These are phyloP conservation scores for Prunus kanzakura DNA, from an alignment of 306 rosid species.

Conservation along the genomic window DNA sequence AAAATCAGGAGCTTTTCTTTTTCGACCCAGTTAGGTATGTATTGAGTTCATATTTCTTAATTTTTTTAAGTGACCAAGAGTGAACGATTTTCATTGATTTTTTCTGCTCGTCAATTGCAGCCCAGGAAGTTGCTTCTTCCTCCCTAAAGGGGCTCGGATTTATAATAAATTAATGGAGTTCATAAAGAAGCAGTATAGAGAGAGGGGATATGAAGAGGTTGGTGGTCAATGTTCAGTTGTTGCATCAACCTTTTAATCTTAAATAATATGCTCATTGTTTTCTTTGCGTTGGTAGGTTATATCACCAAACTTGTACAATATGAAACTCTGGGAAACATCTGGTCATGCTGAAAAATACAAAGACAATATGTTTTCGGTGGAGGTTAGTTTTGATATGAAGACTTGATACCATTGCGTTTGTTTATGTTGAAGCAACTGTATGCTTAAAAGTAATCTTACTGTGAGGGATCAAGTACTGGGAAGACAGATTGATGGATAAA, in stretches of 20 bases:
- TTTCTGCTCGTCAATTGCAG: slow-evolving; percentile 35
- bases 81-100: background rate
- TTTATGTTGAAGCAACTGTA: background rate
- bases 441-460: background rate
- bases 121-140: slow-evolving; percentile 96
- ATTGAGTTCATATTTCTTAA: background rate
- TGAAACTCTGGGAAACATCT: slow-evolving; percentile 85
- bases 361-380: slow-evolving; percentile 83
- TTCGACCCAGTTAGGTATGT: slow-evolving; percentile 82
- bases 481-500: background rate
- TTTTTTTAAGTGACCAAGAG: background rate
- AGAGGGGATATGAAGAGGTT: slow-evolving; percentile 88
- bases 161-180: slow-evolving; percentile 73
- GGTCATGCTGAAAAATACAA: slow-evolving; percentile 84
- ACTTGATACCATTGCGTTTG: background rate
- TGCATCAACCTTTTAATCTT: background rate
- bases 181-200: slow-evolving; percentile 63
- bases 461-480: background rate
- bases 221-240: slow-evolving; percentile 14
- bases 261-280: slow-evolving; percentile 8
- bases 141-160: slow-evolving; percentile 71
- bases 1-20: slow-evolving; percentile 78
- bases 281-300: slow-evolving; percentile 57
- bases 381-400: slow-evolving; percentile 39
- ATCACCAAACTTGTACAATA: slow-evolving; percentile 78